Conservation (phyloP, 1,284 basidiomycete genomes). For the Agaricales sp. region DNA sequence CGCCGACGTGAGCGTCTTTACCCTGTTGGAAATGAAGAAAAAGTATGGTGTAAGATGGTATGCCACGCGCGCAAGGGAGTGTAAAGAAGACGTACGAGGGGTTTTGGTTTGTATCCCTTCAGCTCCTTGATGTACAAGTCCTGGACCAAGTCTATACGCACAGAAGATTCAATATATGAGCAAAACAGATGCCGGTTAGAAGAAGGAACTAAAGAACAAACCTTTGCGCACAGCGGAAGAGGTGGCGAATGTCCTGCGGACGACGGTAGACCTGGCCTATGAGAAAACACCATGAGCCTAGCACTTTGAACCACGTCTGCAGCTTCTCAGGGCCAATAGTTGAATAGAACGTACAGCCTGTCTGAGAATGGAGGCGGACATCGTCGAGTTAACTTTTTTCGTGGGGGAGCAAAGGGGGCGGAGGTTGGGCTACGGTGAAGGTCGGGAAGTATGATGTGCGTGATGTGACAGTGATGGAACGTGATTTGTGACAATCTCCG, state of each 20-base stretch:
- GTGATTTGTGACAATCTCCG: too few relatives aligned
- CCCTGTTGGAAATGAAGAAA: conserved; percentile 32
- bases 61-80: neutral
- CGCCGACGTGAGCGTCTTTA: conserved; percentile 77
- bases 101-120: conserved; percentile 75
- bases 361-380: conserved; percentile 52
- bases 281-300: conserved; percentile 20
- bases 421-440: neutral
- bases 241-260: conserved; percentile 49
- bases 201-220: too few relatives aligned
- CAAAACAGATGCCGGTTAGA: conserved; percentile 3
- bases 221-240: conserved; percentile 63
- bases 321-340: conserved; percentile 10
- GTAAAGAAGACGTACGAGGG: conserved; percentile 30
- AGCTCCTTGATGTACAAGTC: conserved; percentile 88
- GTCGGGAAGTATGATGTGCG: neutral
- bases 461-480: neutral
- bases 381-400: conserved; percentile 22
- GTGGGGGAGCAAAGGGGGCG: neutral
- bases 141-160: conserved; percentile 73
- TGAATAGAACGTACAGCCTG: conserved; percentile 41
- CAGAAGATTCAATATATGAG: conserved; percentile 28
- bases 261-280: conserved; percentile 27
- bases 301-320: conserved; percentile 3
- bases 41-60: conserved; percentile 2